A percentile compares a stretch with the other conserved stretches of the same genome.
Conservation (phyloP, 805 yeast genomes). For the Wickerhamomyces pijperi region DNA sequence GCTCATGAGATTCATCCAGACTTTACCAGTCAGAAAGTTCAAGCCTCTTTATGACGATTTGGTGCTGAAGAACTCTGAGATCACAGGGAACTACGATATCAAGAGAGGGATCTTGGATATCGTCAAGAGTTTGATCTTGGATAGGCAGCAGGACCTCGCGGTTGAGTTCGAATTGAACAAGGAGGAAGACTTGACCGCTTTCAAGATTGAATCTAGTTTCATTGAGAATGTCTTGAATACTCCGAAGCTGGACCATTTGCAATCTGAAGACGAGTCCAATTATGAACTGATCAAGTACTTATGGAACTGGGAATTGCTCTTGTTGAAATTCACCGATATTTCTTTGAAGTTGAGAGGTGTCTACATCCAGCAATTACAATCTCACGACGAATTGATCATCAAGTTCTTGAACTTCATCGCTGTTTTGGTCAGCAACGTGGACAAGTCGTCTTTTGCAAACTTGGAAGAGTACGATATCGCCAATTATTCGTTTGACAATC, state of each 20-base stretch:
- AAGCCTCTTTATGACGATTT: conserved; percentile 24
- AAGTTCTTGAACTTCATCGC: conserved; percentile 43
- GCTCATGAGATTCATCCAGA: conserved; percentile 21
- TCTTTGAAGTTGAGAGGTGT: conserved; percentile 52
- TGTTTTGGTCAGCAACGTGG: conserved; percentile 27
- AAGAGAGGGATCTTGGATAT: conserved; percentile 34
- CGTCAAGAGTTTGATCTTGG: conserved; percentile 29
- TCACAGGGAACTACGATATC: conserved; percentile 20
- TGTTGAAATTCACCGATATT: conserved; percentile 51
- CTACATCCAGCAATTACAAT: conserved; percentile 47
- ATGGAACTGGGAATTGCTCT: conserved; percentile 60
- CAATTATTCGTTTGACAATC: conserved; percentile 7
- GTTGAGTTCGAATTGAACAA: conserved; percentile 49
- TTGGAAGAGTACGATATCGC: conserved; percentile 16
- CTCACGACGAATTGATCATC: conserved; percentile 30
- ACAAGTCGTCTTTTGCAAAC: conserved; percentile 2
- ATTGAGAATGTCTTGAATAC: conserved; percentile 22
- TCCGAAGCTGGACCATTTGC: conserved; percentile 26
- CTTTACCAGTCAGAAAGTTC: conserved; percentile 22
- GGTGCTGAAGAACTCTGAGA: conserved; percentile 19
- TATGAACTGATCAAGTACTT: conserved; percentile 31
- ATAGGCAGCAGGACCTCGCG: conserved; percentile 45
- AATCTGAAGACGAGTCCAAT: conserved; percentile 22
- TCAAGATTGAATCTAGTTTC: conserved; percentile 23
- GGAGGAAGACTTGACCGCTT: conserved; percentile 12